These are phyloP conservation scores for Eutrema japonicum DNA, from an alignment of 345 rosid species.

Conservation along the genomic window DNA sequence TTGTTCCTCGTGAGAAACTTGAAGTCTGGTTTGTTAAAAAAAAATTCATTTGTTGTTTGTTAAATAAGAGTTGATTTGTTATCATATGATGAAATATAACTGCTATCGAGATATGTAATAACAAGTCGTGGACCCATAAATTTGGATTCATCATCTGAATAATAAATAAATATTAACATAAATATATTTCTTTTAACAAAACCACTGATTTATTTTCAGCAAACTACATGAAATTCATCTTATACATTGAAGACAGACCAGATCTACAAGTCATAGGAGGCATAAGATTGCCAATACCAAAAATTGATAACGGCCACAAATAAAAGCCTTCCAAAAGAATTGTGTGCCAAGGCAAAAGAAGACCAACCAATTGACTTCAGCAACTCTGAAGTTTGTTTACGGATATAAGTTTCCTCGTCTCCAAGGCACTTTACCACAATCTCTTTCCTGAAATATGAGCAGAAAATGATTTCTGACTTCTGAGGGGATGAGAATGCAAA, in stretches of 20 bases:
- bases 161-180: neutral
- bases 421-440: conserved; percentile 62
- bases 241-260: conserved; percentile 5
- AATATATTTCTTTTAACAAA: neutral
- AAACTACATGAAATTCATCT: conserved; percentile 18
- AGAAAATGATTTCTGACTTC: conserved; percentile 29
- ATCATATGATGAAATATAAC: neutral
- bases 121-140: conserved; percentile 6
- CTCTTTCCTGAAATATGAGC: conserved; percentile 61
- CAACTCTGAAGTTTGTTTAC: conserved; percentile 57
- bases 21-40: no score
- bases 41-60: no score
- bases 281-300: conserved; percentile 22
- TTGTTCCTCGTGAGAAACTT: no score
- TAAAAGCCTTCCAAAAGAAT: conserved; percentile 7
- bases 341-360: conserved; percentile 18
- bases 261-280: conserved; percentile 5
- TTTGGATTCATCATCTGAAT: conserved; percentile 12
- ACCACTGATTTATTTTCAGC: conserved; percentile 8
- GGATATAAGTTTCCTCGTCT: conserved; percentile 60
- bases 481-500: conserved; percentile 23
- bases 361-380: conserved; percentile 69
- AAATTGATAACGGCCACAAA: conserved; percentile 10
- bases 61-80: neutral
- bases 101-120: conserved; percentile 20